phyloP scores from a whole-genome alignment of 345 rosid genomes.

The Eucalyptus curtisii region DNA sequence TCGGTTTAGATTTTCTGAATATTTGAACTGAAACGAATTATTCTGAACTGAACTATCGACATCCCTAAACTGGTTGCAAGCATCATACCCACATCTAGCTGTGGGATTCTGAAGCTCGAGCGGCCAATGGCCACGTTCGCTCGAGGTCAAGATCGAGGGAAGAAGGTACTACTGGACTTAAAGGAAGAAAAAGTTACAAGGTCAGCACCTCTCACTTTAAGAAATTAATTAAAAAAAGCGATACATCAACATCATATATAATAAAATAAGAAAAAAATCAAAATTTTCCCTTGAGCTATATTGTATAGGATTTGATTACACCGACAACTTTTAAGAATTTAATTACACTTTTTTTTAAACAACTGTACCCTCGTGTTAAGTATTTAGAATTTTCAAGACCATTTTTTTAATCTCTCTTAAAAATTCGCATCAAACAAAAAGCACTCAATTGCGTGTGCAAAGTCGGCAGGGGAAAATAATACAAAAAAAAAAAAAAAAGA shows the following conservation, averaged over 20 bases:
- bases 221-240: too few species aligned
- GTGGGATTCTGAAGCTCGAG: neutral
- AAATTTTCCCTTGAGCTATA: neutral
- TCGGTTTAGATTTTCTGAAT: too few species aligned
- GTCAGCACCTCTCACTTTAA: too few species aligned
- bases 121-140: too few species aligned
- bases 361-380: too few species aligned
- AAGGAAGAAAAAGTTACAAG: too few species aligned
- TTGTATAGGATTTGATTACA: neutral
- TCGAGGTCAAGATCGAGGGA: neutral
- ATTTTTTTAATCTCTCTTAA: neutral
- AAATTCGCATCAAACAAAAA: neutral
- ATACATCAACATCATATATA: neutral
- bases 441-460: neutral
- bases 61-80: too few species aligned
- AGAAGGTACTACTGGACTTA: neutral
- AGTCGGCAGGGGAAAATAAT: neutral
- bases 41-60: accelerated
- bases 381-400: neutral
- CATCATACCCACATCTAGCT: neutral
- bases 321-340: neutral
- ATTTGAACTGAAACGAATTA: too few species aligned
- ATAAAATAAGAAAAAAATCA: neutral
- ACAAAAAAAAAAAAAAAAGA: too few species aligned
- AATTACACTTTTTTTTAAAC: too few species aligned